phyloP scores from a whole-genome alignment of 257 asterid species.

The Scutellaria minor region DNA sequence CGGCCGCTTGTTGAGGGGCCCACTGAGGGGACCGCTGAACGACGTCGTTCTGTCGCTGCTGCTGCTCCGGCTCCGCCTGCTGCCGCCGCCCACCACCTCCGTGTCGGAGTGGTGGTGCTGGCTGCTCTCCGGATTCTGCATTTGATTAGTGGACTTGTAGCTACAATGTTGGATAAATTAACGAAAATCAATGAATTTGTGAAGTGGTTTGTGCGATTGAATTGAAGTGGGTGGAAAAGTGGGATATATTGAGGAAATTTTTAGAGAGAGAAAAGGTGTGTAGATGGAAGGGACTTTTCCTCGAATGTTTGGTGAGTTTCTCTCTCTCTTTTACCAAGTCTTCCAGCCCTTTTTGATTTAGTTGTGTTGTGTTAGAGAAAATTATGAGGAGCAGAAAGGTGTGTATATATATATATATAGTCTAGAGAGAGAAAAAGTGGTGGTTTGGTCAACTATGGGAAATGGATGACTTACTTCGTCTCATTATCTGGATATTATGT shows the following conservation, averaged over 20 bases:
- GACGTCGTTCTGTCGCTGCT: slow-evolving; percentile 47
- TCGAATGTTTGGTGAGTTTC: too few relatives aligned
- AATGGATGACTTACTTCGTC: neutral
- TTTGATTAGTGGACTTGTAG: neutral
- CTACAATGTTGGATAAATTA: neutral
- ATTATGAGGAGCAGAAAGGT: too few relatives aligned
- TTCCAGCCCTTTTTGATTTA: too few relatives aligned
- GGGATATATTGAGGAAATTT: too few relatives aligned
- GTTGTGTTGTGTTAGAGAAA: too few relatives aligned
- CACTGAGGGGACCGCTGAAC: slow-evolving; percentile 68
- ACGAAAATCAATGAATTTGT: neutral
- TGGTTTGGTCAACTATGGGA: slow-evolving; percentile 1
- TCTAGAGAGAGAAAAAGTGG: neutral
- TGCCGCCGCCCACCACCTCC: slow-evolving; percentile 38
- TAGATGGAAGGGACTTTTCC: too few relatives aligned
- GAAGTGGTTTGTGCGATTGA: neutral
- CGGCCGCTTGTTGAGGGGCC: slow-evolving; percentile 70
- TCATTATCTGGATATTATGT: neutral
- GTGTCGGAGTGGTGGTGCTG: slow-evolving; percentile 66
- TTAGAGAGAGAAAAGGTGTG: too few relatives aligned
- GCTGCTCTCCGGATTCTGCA: slow-evolving; percentile 54
- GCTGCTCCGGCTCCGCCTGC: neutral
- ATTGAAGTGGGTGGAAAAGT: too few relatives aligned
- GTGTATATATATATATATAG: neutral
- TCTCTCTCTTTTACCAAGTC: too few relatives aligned